Evolutionary conservation across 331 rosid species (phyloP).

Genomic region (Quercus tomentella): DNA sequence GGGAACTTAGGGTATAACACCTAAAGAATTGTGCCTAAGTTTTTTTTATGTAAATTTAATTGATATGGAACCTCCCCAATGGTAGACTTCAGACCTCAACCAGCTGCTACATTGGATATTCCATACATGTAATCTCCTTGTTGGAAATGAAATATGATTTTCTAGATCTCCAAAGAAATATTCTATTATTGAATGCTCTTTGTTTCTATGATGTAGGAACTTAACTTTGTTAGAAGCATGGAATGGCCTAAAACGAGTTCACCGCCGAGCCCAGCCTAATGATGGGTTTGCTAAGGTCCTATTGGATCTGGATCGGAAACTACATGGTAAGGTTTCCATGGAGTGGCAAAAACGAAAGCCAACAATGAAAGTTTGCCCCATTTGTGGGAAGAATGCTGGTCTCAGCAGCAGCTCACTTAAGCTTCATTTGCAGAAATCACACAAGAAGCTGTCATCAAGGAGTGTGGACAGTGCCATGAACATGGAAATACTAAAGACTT

Average conservation of each 20-base stretch:
- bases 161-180: not conserved
- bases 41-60: not conserved
- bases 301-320: slow-evolving; percentile 51
- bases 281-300: slow-evolving; percentile 82
- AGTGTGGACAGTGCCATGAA: slow-evolving; percentile 95
- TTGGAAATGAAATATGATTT: not conserved
- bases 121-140: too few relatives aligned
- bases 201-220: slow-evolving; percentile 45
- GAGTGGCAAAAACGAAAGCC: slow-evolving; percentile 95
- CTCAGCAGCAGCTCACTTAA: slow-evolving; percentile 90
- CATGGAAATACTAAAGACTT: slow-evolving; percentile 83
- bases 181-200: slow-evolving; percentile 9
- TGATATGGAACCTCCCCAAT: not conserved
- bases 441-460: slow-evolving; percentile 83
- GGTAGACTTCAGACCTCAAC: not conserved
- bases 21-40: too few relatives aligned
- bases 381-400: slow-evolving; percentile 88
- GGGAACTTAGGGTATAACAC: too few relatives aligned
- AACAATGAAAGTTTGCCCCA: slow-evolving; percentile 78
- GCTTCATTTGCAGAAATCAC: slow-evolving; percentile 84
- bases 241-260: slow-evolving; percentile 75
- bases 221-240: slow-evolving; percentile 66
- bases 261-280: slow-evolving; percentile 91
- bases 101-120: not conserved
- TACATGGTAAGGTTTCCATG: slow-evolving; percentile 77